Evolutionary conservation across 805 yeast genomes (phyloP).

Genomic region (Wickerhamiella occidentalis): DNA sequence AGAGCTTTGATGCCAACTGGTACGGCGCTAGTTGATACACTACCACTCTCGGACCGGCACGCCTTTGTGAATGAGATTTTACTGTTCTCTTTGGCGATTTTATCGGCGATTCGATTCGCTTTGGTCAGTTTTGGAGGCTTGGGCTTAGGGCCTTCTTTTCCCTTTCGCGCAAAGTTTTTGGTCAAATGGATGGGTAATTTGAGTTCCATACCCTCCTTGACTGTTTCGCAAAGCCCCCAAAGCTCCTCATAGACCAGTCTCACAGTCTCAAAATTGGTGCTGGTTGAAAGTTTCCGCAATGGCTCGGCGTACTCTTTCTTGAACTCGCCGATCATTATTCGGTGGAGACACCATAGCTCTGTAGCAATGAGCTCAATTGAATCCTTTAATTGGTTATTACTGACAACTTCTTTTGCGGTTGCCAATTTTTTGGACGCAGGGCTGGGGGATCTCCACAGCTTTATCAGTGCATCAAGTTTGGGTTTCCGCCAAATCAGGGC

Average conservation of each 20-base stretch:
- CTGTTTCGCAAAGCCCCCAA: background rate
- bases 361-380: constrained; percentile 1
- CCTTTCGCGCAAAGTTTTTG: background rate
- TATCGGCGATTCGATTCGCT: background rate
- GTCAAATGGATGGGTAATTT: background rate
- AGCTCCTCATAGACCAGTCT: background rate
- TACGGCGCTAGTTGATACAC: too few relatives aligned
- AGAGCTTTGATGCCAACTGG: too few relatives aligned
- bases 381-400: background rate
- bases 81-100: background rate
- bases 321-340: background rate
- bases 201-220: background rate
- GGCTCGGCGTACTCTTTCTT: background rate
- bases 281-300: background rate
- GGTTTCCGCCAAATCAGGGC: background rate
- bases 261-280: background rate
- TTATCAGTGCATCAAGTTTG: background rate
- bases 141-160: background rate
- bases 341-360: background rate
- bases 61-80: background rate
- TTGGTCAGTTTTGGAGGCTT: background rate
- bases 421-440: background rate
- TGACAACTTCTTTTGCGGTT: background rate
- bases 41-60: background rate
- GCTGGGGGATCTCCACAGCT: background rate